A percentile compares a stretch with the other conserved stretches of the same genome.
phyloP scores from a whole-genome alignment of 176 grass and related monocot species.

The Saccharum spontaneum region DNA sequence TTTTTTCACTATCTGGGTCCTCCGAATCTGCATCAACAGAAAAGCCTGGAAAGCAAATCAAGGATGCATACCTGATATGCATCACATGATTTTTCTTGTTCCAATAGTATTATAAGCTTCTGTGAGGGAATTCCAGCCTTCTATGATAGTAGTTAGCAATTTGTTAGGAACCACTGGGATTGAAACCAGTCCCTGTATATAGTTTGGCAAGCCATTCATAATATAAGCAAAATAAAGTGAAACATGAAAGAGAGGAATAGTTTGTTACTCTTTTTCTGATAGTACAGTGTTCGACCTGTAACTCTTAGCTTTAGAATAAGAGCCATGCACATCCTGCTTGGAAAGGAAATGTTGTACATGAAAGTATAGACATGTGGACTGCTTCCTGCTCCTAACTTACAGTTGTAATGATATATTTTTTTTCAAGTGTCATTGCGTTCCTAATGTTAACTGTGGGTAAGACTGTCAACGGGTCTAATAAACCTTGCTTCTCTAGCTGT shows the following conservation, averaged over 20 bases:
- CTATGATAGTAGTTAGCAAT: conserved; percentile 11
- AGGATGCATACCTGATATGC: neutral
- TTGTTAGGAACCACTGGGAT: conserved; percentile 32
- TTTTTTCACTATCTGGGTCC: neutral
- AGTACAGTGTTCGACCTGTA: neutral
- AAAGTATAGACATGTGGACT: neutral
- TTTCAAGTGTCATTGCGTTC: neutral
- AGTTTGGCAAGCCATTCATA: conserved; percentile 16
- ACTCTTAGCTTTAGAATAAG: conserved; percentile 22
- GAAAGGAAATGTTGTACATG: conserved; percentile 22
- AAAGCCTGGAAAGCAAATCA: neutral
- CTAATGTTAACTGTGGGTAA: neutral
- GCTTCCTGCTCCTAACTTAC: neutral
- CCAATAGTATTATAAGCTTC: neutral
- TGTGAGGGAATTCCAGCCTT: neutral
- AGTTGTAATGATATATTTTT: neutral
- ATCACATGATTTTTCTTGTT: neutral
- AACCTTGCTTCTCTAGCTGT: neutral
- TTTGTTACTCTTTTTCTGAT: neutral
- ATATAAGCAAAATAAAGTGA: conserved; percentile 31
- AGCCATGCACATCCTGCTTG: neutral
- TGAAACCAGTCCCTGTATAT: conserved; percentile 44
- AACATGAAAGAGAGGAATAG: neutral
- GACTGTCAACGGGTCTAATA: neutral
- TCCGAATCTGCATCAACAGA: neutral